Percentiles rank a stretch among this genome's conserved stretches.
Evolutionary conservation across 2,329 filamentous ascomycete genomes (phyloP).

Genomic region (Paradendryphiella salina): DNA sequence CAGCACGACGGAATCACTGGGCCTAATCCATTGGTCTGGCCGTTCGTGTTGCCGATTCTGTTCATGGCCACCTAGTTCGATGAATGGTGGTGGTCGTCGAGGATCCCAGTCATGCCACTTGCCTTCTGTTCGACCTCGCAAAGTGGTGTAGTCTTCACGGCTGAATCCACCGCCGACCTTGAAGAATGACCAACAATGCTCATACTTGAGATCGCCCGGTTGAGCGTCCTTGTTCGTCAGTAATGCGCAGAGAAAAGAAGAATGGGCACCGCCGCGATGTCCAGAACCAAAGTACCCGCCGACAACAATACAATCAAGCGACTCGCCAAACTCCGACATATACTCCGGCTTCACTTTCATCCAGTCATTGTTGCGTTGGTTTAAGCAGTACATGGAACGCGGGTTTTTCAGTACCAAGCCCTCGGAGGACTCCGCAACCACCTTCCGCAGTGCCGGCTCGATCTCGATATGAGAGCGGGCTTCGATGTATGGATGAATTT

Average conservation of each 20-base stretch:
- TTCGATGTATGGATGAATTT: constrained; percentile 74
- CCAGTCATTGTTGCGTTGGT: constrained; percentile 93
- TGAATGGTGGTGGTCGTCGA: constrained; percentile 73
- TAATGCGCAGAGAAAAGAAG: constrained; percentile 88
- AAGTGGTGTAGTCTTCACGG: constrained; percentile 79
- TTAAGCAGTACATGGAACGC: constrained; percentile 79
- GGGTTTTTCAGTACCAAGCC: constrained; percentile 95
- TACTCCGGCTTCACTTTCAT: constrained; percentile 99
- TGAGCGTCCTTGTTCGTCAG: constrained; percentile 72
- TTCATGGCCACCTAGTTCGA: constrained; percentile 72
- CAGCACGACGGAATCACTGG: constrained; percentile 82
- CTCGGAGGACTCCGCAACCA: constrained; percentile 85
- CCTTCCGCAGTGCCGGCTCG: constrained; percentile 75
- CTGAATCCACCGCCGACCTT: constrained; percentile 95
- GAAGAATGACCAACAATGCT: constrained; percentile 92
- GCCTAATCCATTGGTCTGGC: constrained; percentile 92
- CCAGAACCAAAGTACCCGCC: constrained; percentile 94
- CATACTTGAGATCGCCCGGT: constrained; percentile 58
- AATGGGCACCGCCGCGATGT: constrained; percentile 76
- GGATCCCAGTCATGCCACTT: constrained; percentile 89
- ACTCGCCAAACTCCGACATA: constrained; percentile 94
- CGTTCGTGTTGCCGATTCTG: constrained; percentile 73
- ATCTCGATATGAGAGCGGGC: constrained; percentile 72
- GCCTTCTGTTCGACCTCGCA: constrained; percentile 81
- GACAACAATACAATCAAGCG: constrained; percentile 84